Base-by-base conservation (phyloP, 176 grass and related monocot genomes). In the Paspalum notatum region DNA sequence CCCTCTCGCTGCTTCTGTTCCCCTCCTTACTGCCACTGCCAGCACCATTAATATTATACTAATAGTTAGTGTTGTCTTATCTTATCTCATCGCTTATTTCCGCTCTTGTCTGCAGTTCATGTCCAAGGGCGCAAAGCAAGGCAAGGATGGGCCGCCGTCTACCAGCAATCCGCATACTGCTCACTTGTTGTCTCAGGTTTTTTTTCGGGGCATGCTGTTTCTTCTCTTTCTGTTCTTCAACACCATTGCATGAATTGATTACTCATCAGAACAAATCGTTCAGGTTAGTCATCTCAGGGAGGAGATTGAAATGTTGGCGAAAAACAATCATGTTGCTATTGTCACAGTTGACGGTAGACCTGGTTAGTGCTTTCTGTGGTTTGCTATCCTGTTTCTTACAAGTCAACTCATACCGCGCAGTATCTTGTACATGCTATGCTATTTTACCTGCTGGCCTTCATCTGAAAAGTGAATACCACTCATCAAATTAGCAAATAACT, bases 241-340 rank as follows among this genome's bases (percentile, higher is more conserved):
- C 49, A 46, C 3, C 43, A 2, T 68, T 59, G 17, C 7, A 37
- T 52, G 12, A 9, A 54, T n/a, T 1, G 2, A 7, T 22, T 58
- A 5, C 24, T 68, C 11, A 58, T 60, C 24, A 2, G 0, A 16
- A 24, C 70, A 11, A 43, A 41, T 60, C 44, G 57, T 80, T 81
- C 77, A 94, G 89, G 89, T 94, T 50, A 89, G 89, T 74, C 8
- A 72, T 84, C 80, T 94, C 56, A 81, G 89, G 47, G 80, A 91
- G 68, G 85, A 94, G 73, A 77, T 94, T 18, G 67, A 82, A 61
- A n/a, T 74, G 27, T 71, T 94, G 21, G 5, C 82, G 72, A 59
- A 66, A 17, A 74, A 77, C 37, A 79, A 75, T 13, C 44, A 82
- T 62, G 46, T 91, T 79, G 79, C 89, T 68, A 84, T 94, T 75